Evolutionary conservation across 108 stramenopile genomes (phyloP).

Genomic region (Hondaea fermentalgiana): DNA sequence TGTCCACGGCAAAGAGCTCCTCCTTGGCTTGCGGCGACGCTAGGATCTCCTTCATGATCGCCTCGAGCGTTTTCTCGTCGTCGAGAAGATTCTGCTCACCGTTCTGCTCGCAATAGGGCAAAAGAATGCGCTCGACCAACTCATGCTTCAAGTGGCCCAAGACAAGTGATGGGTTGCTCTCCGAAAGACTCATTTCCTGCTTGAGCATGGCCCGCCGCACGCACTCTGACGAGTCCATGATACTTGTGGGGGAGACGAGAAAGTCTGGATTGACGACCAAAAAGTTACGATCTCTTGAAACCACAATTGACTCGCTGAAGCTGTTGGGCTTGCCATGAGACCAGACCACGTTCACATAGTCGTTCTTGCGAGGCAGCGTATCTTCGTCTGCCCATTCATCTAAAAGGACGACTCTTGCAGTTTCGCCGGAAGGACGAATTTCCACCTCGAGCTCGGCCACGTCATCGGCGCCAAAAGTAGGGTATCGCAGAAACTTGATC

Average conservation of each 20-base stretch:
- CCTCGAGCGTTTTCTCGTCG: neutral
- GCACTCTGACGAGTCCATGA: neutral
- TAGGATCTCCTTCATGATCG: neutral
- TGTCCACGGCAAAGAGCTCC: too few species aligned
- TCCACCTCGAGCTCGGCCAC: too few species aligned
- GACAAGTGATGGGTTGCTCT: neutral
- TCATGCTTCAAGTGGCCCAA: neutral
- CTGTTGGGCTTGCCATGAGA: neutral
- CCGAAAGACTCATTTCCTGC: neutral
- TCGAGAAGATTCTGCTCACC: neutral
- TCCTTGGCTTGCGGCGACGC: neutral
- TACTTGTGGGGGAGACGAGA: neutral
- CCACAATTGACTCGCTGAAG: neutral
- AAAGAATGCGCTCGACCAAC: neutral
- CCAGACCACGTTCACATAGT: neutral
- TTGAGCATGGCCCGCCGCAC: neutral
- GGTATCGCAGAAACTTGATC: too few species aligned
- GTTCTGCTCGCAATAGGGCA: neutral
- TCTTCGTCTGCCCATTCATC: too few species aligned
- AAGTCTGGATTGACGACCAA: neutral
- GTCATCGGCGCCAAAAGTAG: too few species aligned
- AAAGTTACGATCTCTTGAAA: neutral
- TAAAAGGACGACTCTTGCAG: too few species aligned
- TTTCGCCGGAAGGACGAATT: too few species aligned
- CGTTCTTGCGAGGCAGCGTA: neutral